Evolutionary conservation across 176 grass and related monocot genomes (phyloP).

Genomic region (Oryza meyeriana): DNA sequence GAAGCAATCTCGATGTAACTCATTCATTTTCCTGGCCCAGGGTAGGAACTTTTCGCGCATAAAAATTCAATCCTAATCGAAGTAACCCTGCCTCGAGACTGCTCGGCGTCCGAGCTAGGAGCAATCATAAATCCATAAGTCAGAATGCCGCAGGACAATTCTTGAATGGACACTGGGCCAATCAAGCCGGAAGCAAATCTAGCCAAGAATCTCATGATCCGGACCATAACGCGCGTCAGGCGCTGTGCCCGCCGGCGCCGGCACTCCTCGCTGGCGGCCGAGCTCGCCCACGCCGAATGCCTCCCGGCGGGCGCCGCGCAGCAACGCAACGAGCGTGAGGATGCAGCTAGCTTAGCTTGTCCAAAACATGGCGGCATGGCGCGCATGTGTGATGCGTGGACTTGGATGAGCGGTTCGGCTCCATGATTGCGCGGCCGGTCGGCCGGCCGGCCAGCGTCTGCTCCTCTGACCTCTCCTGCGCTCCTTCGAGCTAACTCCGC

Average conservation of each 20-base stretch:
- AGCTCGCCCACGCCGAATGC: background rate
- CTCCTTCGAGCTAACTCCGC: background rate
- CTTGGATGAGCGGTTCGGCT: background rate
- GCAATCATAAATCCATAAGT: background rate
- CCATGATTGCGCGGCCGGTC: background rate
- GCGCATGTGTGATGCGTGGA: slow-evolving; percentile 13
- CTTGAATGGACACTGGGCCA: background rate
- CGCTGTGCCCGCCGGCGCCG: background rate
- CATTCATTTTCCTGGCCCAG: background rate
- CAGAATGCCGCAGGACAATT: background rate
- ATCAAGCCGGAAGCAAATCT: background rate
- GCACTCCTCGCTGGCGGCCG: slow-evolving; percentile 3
- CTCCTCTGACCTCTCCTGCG: background rate
- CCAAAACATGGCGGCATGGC: background rate
- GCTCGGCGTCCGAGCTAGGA: background rate
- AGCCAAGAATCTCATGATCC: background rate
- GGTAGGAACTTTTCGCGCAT: background rate
- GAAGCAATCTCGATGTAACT: background rate
- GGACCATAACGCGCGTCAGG: slow-evolving; percentile 1
- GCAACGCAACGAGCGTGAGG: background rate
- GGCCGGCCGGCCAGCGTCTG: background rate
- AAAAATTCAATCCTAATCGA: background rate
- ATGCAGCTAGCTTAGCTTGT: background rate
- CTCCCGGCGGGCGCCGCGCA: background rate
- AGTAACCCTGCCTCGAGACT: background rate